A percentile compares a stretch with the other conserved stretches of the same genome.
These are phyloP conservation scores for Cystobasidium slooffiae DNA, from an alignment of 1,284 basidiomycete species.

Conservation along the genomic window DNA sequence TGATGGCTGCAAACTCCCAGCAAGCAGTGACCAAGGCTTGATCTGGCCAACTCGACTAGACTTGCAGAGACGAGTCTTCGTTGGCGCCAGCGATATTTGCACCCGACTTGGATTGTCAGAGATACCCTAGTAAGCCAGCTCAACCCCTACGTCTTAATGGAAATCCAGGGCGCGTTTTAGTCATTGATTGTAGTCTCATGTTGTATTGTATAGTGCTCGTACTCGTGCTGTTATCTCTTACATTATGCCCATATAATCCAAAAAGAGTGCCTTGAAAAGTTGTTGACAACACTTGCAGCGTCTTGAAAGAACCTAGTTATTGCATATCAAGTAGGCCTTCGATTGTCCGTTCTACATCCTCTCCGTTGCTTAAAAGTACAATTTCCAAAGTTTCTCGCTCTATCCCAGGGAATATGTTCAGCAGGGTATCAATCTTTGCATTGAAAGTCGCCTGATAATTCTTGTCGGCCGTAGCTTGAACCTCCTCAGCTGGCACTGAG, in stretches of 20 bases:
- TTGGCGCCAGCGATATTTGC: too few relatives aligned
- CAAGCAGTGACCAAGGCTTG: not conserved
- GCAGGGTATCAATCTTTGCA: slow-evolving; percentile 71
- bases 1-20: slow-evolving; percentile 3
- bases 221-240: not conserved
- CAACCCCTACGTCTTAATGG: not conserved
- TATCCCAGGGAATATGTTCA: slow-evolving; percentile 81
- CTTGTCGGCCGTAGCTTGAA: slow-evolving; percentile 77
- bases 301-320: not conserved
- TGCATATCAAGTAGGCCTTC: slow-evolving; percentile 77
- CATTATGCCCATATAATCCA: not conserved
- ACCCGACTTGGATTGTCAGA: too few relatives aligned
- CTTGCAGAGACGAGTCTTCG: too few relatives aligned
- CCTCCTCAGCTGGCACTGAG: slow-evolving; percentile 54
- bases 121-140: too few relatives aligned
- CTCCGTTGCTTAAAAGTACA: slow-evolving; percentile 84
- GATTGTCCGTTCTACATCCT: slow-evolving; percentile 85
- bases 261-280: slow-evolving; percentile 13
- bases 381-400: slow-evolving; percentile 81
- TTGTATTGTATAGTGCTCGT: slow-evolving; percentile 4
- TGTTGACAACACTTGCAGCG: not conserved
- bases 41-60: too few relatives aligned
- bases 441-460: slow-evolving; percentile 70
- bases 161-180: not conserved
- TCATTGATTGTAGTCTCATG: not conserved